Base-by-base conservation (phyloP, 768 basidiomycete genomes). In the Hebeloma cylindrosporum region DNA sequence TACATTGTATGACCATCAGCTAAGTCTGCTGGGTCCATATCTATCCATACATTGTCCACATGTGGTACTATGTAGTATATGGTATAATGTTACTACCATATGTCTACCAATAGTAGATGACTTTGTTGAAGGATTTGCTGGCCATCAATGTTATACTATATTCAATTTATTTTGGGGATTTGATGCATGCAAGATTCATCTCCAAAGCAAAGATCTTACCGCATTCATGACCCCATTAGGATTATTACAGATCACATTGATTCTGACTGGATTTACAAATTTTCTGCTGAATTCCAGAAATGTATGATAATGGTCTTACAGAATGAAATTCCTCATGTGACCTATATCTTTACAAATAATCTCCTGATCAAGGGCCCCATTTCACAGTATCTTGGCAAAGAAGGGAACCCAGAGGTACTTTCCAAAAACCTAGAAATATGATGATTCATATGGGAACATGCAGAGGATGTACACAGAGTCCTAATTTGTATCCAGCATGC, bases 231-330 rank as follows among this genome's bases (percentile, higher is more conserved):
- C 65, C 0, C 71, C 68, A 0, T 49, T 69, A 4, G 68, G 71
- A 1, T 50, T 61, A 0, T 41, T 69, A 0, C 57, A 59, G 0
- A 54, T 74, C 0, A 67, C 62, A 0, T 60, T 56, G 0, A 32
- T 77, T 0, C 72, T 68, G 0, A 68, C 63, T 48, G 75, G 73
- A 1, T 70, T 58, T 30, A 73, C 72, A 0, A 74, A 75, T 18
- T 66, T 57, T 0, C 56, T 2, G 43, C 48, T 3, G 60, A 58
- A 47, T 70, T 64, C 32, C 67, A 69, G 25, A 57, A 62, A 18
- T 56, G 60, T 30, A 61, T 67, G 49, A 53, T 52, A 0, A 67
- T 66, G 18, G 48, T 73, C 2, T 23, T 72, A 0, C 53, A 68
- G 14, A 45, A 62, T 17, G 62, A 71, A 49, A 67, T 54, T 0